Evolutionary conservation across 192 early-diverging fungal species (phyloP), one percentile per base, ranked within the genome.

Genomic region (Backusella macrospora): DNA sequence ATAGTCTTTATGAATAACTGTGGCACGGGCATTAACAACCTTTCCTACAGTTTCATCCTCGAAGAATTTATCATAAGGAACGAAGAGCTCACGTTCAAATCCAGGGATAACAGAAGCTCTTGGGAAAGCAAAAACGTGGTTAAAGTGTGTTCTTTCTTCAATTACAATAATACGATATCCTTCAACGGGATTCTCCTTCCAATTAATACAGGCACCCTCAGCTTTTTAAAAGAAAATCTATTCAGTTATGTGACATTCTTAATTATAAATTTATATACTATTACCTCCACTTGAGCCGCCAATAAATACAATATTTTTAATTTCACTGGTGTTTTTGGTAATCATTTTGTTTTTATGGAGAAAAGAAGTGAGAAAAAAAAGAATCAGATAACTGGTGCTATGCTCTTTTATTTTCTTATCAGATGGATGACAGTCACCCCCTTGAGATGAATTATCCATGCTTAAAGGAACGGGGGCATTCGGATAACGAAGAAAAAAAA

Each of bases 41-140:
- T 78, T 70, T 6, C 87, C 87, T 15, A 80, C 64, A 6, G 64
- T 73, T 3, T 79, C 76, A 42, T 74, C 69, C 18, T 21, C 71
- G 70, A 85, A 89, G 10, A 84, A 18, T 37, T 81, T 81, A 42
- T 72, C 62, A 62, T 90, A 89, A n/a, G 88, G 88, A 6, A 85
- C 65, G 76, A 89, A 90, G 15, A 89, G 78, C 43, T 90, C 85
- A 3, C 84, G 71, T 73, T 89, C 88, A 76, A 90, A 87, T 9
- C 84, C 88, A 8, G 77, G 15, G 23, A 83, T 81, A 48, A 86
- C 88, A 65, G 76, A 70, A 3, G 88, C 88, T 9, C 88, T 86
- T 15, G 88, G 87, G 73, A 90, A 89, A 16, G 85, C 88, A 78
- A 88, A 89, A 65, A 89, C 88, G 77, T 88, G 89, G 38, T 89